Conservation (phyloP, 1,284 basidiomycete species). For the Cutaneotrichosporon spelunceum region DNA sequence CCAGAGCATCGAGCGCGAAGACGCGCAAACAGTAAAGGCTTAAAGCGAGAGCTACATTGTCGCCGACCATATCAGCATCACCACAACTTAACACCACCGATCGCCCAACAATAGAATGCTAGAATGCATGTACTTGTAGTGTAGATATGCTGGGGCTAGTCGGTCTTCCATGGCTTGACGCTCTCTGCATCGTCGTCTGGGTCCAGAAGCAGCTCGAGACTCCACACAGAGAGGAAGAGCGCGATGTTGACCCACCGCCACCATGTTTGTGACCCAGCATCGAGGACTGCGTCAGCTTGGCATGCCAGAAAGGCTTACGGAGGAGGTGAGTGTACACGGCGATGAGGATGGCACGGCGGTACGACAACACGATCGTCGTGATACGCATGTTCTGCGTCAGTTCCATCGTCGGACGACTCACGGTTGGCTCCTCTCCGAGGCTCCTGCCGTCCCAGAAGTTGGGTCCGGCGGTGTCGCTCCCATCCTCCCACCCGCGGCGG, state of each 20-base stretch:
- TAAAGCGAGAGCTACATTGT: not conserved
- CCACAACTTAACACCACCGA: not conserved
- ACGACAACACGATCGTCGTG: slow-evolving; percentile 49
- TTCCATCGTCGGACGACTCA: slow-evolving; percentile 22
- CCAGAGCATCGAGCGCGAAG: not conserved
- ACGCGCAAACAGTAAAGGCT: not conserved
- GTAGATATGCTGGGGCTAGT: slow-evolving; percentile 25
- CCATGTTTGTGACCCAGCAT: slow-evolving; percentile 52
- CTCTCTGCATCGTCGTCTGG: slow-evolving; percentile 49
- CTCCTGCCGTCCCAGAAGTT: slow-evolving; percentile 49
- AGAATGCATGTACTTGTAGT: slow-evolving; percentile 6
- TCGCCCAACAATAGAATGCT: slow-evolving; percentile 12
- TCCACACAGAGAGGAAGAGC: slow-evolving; percentile 51
- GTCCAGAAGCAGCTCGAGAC: slow-evolving; percentile 49
- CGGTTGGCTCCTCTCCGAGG: slow-evolving; percentile 47
- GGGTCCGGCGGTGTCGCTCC: slow-evolving; percentile 22
- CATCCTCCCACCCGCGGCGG: slow-evolving; percentile 56
- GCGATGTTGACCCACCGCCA: slow-evolving; percentile 53
- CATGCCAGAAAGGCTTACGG: slow-evolving; percentile 27
- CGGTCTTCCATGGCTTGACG: slow-evolving; percentile 45
- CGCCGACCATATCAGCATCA: not conserved
- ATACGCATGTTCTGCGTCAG: slow-evolving; percentile 44
- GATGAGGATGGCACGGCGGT: slow-evolving; percentile 51
- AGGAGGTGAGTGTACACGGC: slow-evolving; percentile 53
- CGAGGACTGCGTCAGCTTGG: slow-evolving; percentile 39